Evolutionary conservation across 176 grass and related monocot genomes (phyloP), one percentile per base, ranked within the genome.

Genomic region (Avena eriantha): DNA sequence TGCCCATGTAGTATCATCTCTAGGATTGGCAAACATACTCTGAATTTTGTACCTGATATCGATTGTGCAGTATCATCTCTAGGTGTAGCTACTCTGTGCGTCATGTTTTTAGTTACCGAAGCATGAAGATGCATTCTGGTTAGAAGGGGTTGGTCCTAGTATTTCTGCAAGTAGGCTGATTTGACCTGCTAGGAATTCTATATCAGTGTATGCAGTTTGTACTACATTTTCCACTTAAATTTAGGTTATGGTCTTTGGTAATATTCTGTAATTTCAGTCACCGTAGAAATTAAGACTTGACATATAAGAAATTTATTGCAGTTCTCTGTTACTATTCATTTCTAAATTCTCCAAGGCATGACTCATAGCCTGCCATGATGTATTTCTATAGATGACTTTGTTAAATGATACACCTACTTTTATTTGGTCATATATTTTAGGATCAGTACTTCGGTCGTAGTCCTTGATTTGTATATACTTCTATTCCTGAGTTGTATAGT

Each of bases 281-380:
- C 19, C 49, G 12, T 23, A 59, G 14, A 2, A 69, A 46, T 58
- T 59, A 67, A 43, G 34, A 46, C 2, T 66, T 82, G 34, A 34
- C 46, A 41, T 78, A 23, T 71, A 46, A 47, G 23, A 57, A 70
- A 33, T 21, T 39, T 48, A 26, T 24, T 55, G 35, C 76, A 24
- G 22, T 85, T 89, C 18, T 80, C 45, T 79, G 24, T n/a, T 46
- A 29, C 29, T 29, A 16, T 56, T 68, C n/a, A 82, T 12, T 66
- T 24, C 82, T 29, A 29, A 29, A 29, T 29, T 29, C 29, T 29
- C 29, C 29, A 29, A 29, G 29, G 29, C 29, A 29, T 29, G 29
- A 2, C 29, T 29, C 29, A 29, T 29, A 29, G 31, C 68, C 23
- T 87, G 49, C 3, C 18, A 69, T 33, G 67, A 41, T 66, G 46